These are phyloP conservation scores for Lepidium africanum DNA, from an alignment of 345 rosid genomes.

Conservation along the genomic window DNA sequence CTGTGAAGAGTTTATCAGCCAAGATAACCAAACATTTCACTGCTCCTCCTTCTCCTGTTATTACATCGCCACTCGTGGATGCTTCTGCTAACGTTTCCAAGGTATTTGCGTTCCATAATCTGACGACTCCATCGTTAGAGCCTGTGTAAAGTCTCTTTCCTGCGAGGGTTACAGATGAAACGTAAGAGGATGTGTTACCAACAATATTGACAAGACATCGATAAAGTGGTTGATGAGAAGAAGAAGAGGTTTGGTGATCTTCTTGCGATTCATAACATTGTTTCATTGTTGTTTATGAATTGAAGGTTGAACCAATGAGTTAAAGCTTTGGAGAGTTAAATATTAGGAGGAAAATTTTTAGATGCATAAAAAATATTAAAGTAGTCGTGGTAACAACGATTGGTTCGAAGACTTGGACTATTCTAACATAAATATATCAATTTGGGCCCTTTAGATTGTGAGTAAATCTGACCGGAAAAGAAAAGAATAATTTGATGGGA, in stretches of 20 bases:
- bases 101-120: constrained; percentile 47
- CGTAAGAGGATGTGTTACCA: constrained; percentile 49
- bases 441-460: constrained; percentile 4
- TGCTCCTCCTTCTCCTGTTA: constrained; percentile 48
- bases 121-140: constrained; percentile 53
- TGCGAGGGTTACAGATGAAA: constrained; percentile 52
- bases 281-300: constrained; percentile 16
- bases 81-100: constrained; percentile 27
- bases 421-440: constrained; percentile 1
- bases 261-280: not conserved
- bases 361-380: constrained; percentile 4
- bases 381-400: constrained; percentile 27
- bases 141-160: constrained; percentile 72
- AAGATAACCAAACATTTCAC: constrained; percentile 68
- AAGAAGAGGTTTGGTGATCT: constrained; percentile 1
- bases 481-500: constrained; percentile 21
- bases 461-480: constrained; percentile 10
- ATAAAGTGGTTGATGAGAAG: constrained; percentile 15
- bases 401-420: constrained; percentile 22
- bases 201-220: constrained; percentile 55
- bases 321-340: not conserved
- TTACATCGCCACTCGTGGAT: constrained; percentile 7
- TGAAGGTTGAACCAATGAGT: not conserved
- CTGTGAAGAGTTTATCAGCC: constrained; percentile 71
- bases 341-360: not conserved